Conservation (phyloP, 257 asterid species). For the Anisodus tanguticus region DNA sequence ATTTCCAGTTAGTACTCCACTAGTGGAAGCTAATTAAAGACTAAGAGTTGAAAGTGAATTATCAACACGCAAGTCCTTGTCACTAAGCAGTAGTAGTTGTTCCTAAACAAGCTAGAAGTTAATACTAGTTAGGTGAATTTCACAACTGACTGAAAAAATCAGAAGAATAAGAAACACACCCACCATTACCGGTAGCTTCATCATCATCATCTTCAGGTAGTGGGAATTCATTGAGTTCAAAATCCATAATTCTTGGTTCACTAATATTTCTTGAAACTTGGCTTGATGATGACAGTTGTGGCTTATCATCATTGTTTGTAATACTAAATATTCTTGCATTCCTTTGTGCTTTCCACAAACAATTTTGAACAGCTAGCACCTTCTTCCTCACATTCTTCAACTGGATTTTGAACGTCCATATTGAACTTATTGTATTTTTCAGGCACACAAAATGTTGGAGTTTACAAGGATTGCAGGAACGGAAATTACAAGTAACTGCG, state of each 20-base stretch:
- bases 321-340: slow-evolving; percentile 17
- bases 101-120: not conserved
- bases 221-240: slow-evolving; percentile 61
- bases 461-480: too few species aligned
- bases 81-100: not conserved
- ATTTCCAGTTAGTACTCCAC: too few species aligned
- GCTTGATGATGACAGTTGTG: not conserved
- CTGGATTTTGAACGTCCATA: slow-evolving; percentile 31
- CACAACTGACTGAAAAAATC: not conserved
- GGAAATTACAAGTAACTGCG: too few species aligned
- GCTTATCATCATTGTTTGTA: too few species aligned
- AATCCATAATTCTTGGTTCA: slow-evolving; percentile 33
- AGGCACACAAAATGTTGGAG: too few species aligned
- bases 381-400: not conserved
- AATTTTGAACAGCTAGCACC: not conserved
- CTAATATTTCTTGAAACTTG: slow-evolving; percentile 32
- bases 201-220: slow-evolving; percentile 36
- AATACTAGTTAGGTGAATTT: slow-evolving; percentile 22
- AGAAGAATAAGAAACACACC: slow-evolving; percentile 27
- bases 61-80: not conserved
- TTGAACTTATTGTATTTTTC: slow-evolving; percentile 42
- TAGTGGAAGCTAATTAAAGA: too few species aligned
- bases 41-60: not conserved
- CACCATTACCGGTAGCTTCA: slow-evolving; percentile 21
- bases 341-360: slow-evolving; percentile 14